Evolutionary conservation across 2,329 filamentous ascomycete species (phyloP), one percentile per base, ranked within the genome.

Genomic region (Akanthomyces muscarius): DNA sequence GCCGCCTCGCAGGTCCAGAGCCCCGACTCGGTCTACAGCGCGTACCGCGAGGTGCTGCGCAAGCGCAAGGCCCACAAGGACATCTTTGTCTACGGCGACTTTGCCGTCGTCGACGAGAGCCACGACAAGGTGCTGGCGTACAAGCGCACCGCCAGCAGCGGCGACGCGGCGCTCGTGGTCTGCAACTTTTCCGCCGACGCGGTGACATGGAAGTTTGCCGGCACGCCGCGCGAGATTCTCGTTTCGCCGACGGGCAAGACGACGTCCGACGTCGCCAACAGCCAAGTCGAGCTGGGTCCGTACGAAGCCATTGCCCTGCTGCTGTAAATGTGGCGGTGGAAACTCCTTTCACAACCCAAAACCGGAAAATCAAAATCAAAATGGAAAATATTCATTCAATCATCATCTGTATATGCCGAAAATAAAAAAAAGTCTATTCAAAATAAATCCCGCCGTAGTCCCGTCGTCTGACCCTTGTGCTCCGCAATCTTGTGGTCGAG

Each of bases 71-170:
- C 81, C 52, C 77, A 85, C 68, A 80, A 80, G 51, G 83, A 89
- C 65, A 71, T 89, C 1, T 86, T 91, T 63, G 83, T 90, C 4
- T 90, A 90, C 68, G 89, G 89, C 0, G 77, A 84, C 61, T 80
- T 78, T 61, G 69, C 69, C n/a, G 71, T 77, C 36, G 70, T 75
- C 14, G 75, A 78, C 63, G 72, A 76, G 62, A 61, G 65, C 2
- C 70, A 77, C 63, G 70, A 76, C 11, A 68, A 70, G 63, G 64
- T 79, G 38, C 73, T 78, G 64, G 76, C 76, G 36, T 79, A 78
- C 61, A 70, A 69, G 63, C 69, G 77, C n/a, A 70, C 63, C 55
- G 72, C 74, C 3, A 63, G 66, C 13, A 70, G 68, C 23, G 74
- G 74, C 0, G 69, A 70, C 16, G 66, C 67, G 8, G 77, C 74